phyloP scores from a whole-genome alignment of 202 grass and related monocot species.

The Miscanthus sacchariflorus region DNA sequence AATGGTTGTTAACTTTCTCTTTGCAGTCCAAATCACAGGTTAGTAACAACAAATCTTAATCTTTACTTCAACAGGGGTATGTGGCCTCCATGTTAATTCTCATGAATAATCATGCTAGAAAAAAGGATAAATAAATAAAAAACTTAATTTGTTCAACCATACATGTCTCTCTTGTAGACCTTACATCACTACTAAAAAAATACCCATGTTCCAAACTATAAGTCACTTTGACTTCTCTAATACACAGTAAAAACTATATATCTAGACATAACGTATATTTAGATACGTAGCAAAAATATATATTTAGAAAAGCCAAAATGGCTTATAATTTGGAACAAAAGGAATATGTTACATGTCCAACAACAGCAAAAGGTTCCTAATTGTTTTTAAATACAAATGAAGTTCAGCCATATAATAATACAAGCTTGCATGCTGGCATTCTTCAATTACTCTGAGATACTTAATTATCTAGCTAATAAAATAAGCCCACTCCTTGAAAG shows the following conservation, averaged over 20 bases:
- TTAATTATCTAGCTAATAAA: slow-evolving; percentile 36
- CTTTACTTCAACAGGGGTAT: not conserved
- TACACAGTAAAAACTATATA: not conserved
- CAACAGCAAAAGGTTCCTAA: not conserved
- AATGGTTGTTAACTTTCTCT: not conserved
- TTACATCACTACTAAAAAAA: slow-evolving; percentile 11
- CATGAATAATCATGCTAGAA: too few relatives aligned
- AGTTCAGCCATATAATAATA: not conserved
- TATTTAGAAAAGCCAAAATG: not conserved
- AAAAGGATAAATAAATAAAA: too few relatives aligned
- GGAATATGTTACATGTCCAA: not conserved
- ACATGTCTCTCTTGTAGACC: not conserved
- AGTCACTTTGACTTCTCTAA: not conserved
- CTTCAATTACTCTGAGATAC: not conserved
- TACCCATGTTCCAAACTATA: not conserved
- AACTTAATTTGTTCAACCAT: too few relatives aligned
- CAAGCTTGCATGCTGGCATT: slow-evolving; percentile 23
- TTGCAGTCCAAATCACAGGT: not conserved
- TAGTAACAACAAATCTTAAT: not conserved
- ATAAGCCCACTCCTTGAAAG: slow-evolving; percentile 34
- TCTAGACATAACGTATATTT: not conserved
- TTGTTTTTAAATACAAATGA: slow-evolving; percentile 29
- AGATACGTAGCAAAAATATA: too few relatives aligned
- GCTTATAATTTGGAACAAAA: not conserved
- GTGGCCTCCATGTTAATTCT: not conserved